Evolutionary conservation across 352 stramenopile genomes (phyloP).

Genomic region (Phytophthora chlamydospora): DNA sequence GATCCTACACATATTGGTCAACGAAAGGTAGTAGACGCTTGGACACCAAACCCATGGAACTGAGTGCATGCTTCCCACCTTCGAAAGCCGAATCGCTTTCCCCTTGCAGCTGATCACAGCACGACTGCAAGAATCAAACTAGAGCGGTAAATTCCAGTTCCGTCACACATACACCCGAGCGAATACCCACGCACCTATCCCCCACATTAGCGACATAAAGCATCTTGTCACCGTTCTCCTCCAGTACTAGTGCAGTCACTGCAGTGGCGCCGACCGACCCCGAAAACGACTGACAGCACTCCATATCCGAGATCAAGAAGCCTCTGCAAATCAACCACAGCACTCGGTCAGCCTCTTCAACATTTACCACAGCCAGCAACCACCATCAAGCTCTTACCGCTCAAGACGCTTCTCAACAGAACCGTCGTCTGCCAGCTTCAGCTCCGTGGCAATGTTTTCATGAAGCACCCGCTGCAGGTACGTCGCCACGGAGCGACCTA

Average conservation of each 20-base stretch:
- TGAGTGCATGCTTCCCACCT: slow-evolving; percentile 28
- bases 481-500: slow-evolving; percentile 70
- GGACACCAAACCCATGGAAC: no score
- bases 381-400: slow-evolving; percentile 32
- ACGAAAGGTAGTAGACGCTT: no score
- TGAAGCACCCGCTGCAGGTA: slow-evolving; percentile 74
- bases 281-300: slow-evolving; percentile 64
- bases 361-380: background rate
- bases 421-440: slow-evolving; percentile 43
- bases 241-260: slow-evolving; percentile 57
- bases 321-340: slow-evolving; percentile 39
- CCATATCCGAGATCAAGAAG: slow-evolving; percentile 80
- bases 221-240: slow-evolving; percentile 40
- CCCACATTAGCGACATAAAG: slow-evolving; percentile 77
- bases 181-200: slow-evolving; percentile 56
- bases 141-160: no score
- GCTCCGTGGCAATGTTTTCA: slow-evolving; percentile 61
- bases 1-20: slow-evolving; percentile 40
- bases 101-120: slow-evolving; percentile 68
- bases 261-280: slow-evolving; percentile 65
- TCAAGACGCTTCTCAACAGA: slow-evolving; percentile 67
- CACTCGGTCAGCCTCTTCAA: background rate
- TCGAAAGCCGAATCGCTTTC: slow-evolving; percentile 58
- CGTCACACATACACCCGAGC: background rate
- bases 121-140: slow-evolving; percentile 47